These are phyloP conservation scores for Vickermania ingenoplastis DNA, from an alignment of 208 protist species.

Conservation along the genomic window DNA sequence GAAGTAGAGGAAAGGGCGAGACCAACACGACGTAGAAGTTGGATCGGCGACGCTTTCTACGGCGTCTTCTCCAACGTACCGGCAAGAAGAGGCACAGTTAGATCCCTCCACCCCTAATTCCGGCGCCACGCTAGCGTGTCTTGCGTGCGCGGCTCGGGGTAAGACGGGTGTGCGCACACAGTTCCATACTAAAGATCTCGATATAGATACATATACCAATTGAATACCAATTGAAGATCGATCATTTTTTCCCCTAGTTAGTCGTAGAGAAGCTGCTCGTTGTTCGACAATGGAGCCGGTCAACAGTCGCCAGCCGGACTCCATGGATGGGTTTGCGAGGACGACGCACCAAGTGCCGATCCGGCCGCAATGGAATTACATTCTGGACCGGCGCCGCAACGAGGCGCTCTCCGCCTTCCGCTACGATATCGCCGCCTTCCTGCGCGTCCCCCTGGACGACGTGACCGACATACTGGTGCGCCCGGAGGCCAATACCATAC, in stretches of 20 bases:
- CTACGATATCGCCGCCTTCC: neutral
- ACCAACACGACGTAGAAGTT: neutral
- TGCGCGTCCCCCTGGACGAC: slow-evolving; percentile 1
- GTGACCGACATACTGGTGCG: neutral
- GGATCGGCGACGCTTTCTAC: neutral
- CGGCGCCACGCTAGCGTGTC: neutral
- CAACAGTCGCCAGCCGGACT: neutral
- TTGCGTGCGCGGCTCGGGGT: neutral
- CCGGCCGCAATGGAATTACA: neutral
- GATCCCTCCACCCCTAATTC: too few relatives aligned
- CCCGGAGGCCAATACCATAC: neutral
- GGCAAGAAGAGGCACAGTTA: too few relatives aligned
- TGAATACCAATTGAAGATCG: too few relatives aligned
- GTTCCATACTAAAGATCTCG: neutral
- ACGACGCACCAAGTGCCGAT: neutral
- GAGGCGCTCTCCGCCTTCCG: slow-evolving; percentile 1
- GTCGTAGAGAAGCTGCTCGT: neutral
- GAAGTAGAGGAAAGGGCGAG: neutral
- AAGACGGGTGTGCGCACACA: neutral
- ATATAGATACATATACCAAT: too few relatives aligned
- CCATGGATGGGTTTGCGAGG: neutral
- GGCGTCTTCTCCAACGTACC: too few relatives aligned
- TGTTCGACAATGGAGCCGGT: neutral
- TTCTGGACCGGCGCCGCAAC: neutral
- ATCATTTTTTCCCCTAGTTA: too few relatives aligned